These are phyloP conservation scores for Pyropia haitanensis DNA, from an alignment of 23 red algal genomes.

Conservation along the genomic window DNA sequence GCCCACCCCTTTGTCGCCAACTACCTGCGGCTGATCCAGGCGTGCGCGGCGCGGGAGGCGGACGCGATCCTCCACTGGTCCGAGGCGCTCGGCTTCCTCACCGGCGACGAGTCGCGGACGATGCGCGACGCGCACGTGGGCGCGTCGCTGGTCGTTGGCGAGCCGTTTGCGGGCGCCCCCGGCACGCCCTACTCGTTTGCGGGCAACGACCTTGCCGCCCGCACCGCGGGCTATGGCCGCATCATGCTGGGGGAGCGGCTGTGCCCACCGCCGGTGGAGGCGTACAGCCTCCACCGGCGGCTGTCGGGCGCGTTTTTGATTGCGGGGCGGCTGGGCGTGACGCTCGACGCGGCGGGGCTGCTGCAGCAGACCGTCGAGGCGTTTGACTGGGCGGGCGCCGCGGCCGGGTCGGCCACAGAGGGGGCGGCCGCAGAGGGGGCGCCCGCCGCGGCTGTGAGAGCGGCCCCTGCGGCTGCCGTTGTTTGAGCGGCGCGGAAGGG, in stretches of 20 bases:
- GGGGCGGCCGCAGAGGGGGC: no score
- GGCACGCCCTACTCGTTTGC: constrained; percentile 31
- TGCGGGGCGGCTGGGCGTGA: constrained; percentile 34
- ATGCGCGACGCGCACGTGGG: constrained; percentile 69
- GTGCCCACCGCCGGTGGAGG: constrained; percentile 63
- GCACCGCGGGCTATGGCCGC: constrained; percentile 44
- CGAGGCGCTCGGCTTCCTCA: constrained; percentile 49
- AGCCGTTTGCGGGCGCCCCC: constrained; percentile 27
- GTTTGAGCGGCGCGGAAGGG: no score
- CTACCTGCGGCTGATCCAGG: constrained; percentile 50
- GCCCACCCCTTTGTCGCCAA: constrained; percentile 28
- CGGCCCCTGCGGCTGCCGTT: no score
- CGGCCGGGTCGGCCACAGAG: no score
- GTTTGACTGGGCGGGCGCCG: no score
- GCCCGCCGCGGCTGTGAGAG: no score
- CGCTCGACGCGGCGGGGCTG: constrained; percentile 12
- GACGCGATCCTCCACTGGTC: constrained; percentile 52
- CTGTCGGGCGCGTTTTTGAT: constrained; percentile 60
- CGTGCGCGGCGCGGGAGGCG: constrained; percentile 50
- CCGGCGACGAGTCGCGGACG: constrained; percentile 46
- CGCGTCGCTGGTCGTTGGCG: constrained; percentile 69
- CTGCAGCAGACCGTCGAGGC: not conserved
- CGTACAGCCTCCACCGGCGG: constrained; percentile 58
- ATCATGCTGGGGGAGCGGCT: constrained; percentile 52
- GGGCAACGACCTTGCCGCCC: constrained; percentile 30